Conservation (phyloP, 2,329 filamentous ascomycete species). For the Onygenales sp. region DNA sequence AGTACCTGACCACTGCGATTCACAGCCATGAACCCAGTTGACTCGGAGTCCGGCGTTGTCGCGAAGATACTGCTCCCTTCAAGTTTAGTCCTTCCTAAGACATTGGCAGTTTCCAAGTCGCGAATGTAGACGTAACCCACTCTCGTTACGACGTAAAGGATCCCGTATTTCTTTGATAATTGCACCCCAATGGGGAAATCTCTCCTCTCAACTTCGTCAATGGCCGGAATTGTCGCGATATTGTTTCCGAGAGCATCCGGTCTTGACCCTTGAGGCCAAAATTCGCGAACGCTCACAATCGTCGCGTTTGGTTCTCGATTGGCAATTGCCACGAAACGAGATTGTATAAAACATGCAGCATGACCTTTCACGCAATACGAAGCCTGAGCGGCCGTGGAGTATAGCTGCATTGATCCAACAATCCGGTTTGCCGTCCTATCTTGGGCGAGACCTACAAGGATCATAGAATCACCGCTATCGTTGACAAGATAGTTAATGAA, state of each 20-base stretch:
- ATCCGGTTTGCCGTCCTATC: slow-evolving; percentile 69
- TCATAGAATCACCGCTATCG: slow-evolving; percentile 95
- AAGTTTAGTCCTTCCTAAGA: slow-evolving; percentile 99
- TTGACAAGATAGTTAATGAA: slow-evolving; percentile 99
- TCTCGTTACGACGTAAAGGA: slow-evolving; percentile 96
- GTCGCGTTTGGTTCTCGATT: slow-evolving; percentile 50
- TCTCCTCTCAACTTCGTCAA: slow-evolving; percentile 80
- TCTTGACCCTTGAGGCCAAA: too few relatives aligned
- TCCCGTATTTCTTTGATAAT: slow-evolving; percentile 90
- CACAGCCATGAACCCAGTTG: slow-evolving; percentile 82
- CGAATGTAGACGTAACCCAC: slow-evolving; percentile 99
- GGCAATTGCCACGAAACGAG: slow-evolving; percentile 94
- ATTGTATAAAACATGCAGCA: slow-evolving; percentile 89
- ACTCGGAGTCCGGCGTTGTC: slow-evolving; percentile 72
- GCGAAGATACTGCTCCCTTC: slow-evolving; percentile 99
- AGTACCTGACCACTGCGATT: slow-evolving; percentile 97
- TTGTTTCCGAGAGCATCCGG: too few relatives aligned
- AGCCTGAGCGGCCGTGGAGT: slow-evolving; percentile 78
- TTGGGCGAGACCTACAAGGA: slow-evolving; percentile 89
- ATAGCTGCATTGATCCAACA: slow-evolving; percentile 92
- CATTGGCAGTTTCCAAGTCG: slow-evolving; percentile 88
- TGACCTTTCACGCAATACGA: slow-evolving; percentile 85
- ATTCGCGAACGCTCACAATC: too few relatives aligned
- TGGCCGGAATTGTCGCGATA: slow-evolving; percentile 36
- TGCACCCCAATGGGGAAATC: slow-evolving; percentile 98